Evolutionary conservation across 352 stramenopile genomes (phyloP), one percentile per base, ranked within the genome.

Genomic region (Bremia lactucae): DNA sequence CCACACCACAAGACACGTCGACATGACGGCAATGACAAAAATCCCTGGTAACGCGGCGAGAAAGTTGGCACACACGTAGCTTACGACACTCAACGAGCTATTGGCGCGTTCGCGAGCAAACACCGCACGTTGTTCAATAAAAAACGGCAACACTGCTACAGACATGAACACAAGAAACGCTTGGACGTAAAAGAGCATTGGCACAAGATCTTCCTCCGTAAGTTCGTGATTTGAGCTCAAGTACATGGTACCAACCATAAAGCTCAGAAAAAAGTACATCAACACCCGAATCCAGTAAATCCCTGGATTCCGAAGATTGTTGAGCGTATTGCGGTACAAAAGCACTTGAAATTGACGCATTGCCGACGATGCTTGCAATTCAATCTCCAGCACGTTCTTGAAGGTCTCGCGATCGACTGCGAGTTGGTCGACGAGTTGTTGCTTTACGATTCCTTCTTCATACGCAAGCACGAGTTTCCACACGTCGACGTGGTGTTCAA

Each of bases 151-250:
- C 6, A 83, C 73, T 0, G 81, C 78, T 23, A 93, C 65, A 46
- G 64, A 81, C 83, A 94, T 92, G 54, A 88, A 91, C 28, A 87
- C 70, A 24, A 92, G 68, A 50, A 93, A 93, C 10, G 76, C 72
- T 13, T 82, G 68, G 31, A 86, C 63, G 65, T 83, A 94, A 49
- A 90, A 95, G 7, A 93, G 42, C 39, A 92, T 21, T 37, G 62
- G 52, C 5, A 72, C 47, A 9, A 63, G 34, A 33, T 74, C 65
- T 10, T 67, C 42, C 8, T 72, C 50, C 4, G 46, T 49, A 34
- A 74, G 11, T 18, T 60, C 41, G 11, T 61, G 49, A 52, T 74
- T 71, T 2, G 57, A 69, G n/a, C 42, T 59, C 14, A 83, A 26
- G 63, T 74, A 83, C 59, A 86, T 79, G 31, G 68, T 73, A 23